These are phyloP conservation scores for Atalantia buxifolia DNA, from an alignment of 345 rosid genomes.

Conservation along the genomic window DNA sequence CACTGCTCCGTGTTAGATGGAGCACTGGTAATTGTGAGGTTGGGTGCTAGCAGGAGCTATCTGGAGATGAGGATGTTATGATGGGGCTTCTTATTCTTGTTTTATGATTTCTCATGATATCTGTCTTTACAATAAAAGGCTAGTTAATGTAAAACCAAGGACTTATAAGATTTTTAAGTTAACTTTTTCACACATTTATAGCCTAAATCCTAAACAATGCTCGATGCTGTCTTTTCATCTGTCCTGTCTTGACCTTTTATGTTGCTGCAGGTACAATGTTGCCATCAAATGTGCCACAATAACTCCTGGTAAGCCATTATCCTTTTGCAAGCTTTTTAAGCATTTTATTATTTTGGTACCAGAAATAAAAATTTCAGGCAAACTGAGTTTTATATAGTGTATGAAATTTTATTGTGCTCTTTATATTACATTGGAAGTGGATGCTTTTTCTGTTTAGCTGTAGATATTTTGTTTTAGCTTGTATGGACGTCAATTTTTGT, in stretches of 20 bases:
- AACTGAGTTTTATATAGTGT: not conserved
- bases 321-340: not conserved
- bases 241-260: constrained; percentile 4
- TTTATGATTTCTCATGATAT: not conserved
- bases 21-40: not conserved
- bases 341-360: not conserved
- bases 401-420: not conserved
- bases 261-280: constrained; percentile 73
- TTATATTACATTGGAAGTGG: not conserved
- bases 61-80: not conserved
- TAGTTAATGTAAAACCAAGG: not conserved
- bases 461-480: not conserved
- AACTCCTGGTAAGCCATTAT: constrained; percentile 72
- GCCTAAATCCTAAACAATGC: not conserved
- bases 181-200: not conserved
- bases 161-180: not conserved
- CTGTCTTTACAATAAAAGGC: not conserved
- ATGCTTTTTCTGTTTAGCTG: not conserved
- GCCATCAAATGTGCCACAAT: constrained; percentile 97
- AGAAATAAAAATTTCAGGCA: not conserved
- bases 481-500: not conserved
- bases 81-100: not conserved
- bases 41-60: not conserved
- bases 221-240: not conserved
- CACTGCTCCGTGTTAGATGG: not conserved